Conservation (phyloP, 75 land plant genomes). For the Selaginella moellendorffii region DNA sequence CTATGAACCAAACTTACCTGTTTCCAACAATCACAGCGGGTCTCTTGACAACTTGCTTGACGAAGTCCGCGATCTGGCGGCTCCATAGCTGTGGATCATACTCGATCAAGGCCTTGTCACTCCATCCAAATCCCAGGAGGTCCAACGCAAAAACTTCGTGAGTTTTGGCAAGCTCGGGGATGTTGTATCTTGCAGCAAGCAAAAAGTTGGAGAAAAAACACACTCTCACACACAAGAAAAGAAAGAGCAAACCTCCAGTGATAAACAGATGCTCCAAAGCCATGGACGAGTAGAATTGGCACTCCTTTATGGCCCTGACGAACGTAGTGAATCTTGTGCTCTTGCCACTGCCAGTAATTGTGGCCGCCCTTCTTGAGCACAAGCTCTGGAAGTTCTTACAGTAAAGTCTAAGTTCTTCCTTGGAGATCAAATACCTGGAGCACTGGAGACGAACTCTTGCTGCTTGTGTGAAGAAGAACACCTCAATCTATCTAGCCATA, state of each 20-base stretch:
- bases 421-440: no score
- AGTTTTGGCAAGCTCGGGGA: constrained; percentile 78
- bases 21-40: constrained; percentile 85
- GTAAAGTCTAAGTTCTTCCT: no score
- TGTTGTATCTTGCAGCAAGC: constrained; percentile 49
- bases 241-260: constrained; percentile 74
- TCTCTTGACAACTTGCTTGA: constrained; percentile 68
- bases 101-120: constrained; percentile 87
- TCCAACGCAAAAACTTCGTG: constrained; percentile 86
- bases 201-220: neutral
- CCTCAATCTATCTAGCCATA: no score
- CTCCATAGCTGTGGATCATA: constrained; percentile 77
- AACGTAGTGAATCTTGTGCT: constrained; percentile 81
- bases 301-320: constrained; percentile 71
- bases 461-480: no score
- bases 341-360: constrained; percentile 85
- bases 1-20: constrained; percentile 21
- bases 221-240: neutral
- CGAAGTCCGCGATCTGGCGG: constrained; percentile 82
- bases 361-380: constrained; percentile 82
- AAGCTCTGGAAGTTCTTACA: constrained; percentile 24
- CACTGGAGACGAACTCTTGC: no score
- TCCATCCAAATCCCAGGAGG: constrained; percentile 96
- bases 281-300: constrained; percentile 85
- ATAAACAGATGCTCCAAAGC: constrained; percentile 96